These are phyloP conservation scores for Chara braunii DNA, from an alignment of 139 green algal species.

Conservation along the genomic window DNA sequence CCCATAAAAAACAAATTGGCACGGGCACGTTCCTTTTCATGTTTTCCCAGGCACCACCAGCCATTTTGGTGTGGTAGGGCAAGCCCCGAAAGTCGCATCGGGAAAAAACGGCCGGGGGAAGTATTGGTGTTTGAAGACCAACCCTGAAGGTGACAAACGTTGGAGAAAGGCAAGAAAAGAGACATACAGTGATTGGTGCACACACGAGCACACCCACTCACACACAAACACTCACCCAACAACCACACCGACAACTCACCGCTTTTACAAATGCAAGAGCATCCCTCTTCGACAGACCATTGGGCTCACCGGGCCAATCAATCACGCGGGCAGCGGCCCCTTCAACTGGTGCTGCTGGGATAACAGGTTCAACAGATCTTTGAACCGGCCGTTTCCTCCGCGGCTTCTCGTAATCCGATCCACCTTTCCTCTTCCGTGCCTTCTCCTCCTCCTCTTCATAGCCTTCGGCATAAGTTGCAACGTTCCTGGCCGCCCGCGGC, in stretches of 20 bases:
- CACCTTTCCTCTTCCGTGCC: not conserved
- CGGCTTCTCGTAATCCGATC: not conserved
- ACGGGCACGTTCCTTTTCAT: too few species aligned
- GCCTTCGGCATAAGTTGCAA: conserved; percentile 4
- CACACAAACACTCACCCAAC: too few species aligned
- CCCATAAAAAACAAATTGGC: too few species aligned
- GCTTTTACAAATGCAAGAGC: conserved; percentile 39
- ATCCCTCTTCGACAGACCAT: conserved; percentile 34
- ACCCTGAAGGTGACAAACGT: too few species aligned
- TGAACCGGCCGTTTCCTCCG: not conserved
- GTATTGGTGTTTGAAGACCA: too few species aligned
- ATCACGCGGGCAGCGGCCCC: conserved; percentile 6
- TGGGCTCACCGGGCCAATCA: not conserved
- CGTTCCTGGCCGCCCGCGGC: not conserved
- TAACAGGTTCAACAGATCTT: not conserved
- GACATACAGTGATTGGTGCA: too few species aligned
- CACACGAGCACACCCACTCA: too few species aligned
- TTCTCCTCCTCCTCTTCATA: not conserved
- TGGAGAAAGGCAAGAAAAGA: too few species aligned
- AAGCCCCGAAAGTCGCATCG: too few species aligned
- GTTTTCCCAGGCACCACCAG: too few species aligned
- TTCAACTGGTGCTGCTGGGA: not conserved
- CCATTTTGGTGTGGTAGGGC: too few species aligned
- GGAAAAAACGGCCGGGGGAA: too few species aligned
- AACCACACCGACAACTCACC: conserved; percentile 14